A percentile compares a stretch with the other conserved stretches of the same genome.
phyloP scores from a whole-genome alignment of 139 green algal genomes.

The Limnomonas spitsbergensis region DNA sequence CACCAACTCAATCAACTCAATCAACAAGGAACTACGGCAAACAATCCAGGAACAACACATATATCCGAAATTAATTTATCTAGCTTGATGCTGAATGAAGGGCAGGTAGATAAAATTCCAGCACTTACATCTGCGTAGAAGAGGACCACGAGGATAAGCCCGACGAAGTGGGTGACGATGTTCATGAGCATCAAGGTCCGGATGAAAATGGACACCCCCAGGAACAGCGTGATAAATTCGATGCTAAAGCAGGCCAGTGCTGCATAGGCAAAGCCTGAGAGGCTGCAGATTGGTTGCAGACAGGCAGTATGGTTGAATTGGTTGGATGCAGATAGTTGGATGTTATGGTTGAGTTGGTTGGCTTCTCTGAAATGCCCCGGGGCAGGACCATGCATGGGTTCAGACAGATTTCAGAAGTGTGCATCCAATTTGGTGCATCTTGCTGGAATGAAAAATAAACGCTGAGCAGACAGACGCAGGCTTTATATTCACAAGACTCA shows the following conservation, averaged over 20 bases:
- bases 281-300: constrained; percentile 27
- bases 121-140: constrained; percentile 44
- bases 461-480: no score
- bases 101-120: no score
- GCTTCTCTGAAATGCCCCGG: not conserved
- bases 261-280: constrained; percentile 34
- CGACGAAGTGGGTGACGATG: constrained; percentile 40
- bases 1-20: no score
- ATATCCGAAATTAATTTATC: no score
- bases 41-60: no score
- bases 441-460: no score
- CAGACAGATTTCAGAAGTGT: no score
- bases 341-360: not conserved
- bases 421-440: no score
- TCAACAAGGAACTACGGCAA: no score
- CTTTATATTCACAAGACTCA: no score
- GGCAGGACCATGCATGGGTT: constrained; percentile 5
- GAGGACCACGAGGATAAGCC: constrained; percentile 33
- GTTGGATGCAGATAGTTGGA: not conserved
- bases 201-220: constrained; percentile 54
- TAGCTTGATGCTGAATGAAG: no score
- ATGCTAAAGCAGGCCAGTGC: constrained; percentile 48
- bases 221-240: constrained; percentile 50
- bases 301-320: not conserved
- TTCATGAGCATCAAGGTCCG: constrained; percentile 26